Base-by-base conservation (phyloP, 495 filamentous ascomycete genomes). In the Astrocystis sublimbata region DNA sequence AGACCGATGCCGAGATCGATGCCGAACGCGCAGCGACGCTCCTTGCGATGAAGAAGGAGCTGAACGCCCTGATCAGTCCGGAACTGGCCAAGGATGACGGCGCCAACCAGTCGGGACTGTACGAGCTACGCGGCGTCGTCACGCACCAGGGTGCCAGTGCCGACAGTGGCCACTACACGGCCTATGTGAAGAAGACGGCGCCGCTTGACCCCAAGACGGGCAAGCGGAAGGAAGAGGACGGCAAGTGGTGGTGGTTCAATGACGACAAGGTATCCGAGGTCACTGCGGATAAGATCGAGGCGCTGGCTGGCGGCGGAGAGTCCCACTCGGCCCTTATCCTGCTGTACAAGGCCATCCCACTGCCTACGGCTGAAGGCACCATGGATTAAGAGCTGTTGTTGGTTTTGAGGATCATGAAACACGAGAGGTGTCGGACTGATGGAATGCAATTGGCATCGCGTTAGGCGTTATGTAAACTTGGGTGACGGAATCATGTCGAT, bases 161-260 rank as follows among this genome's bases (percentile, higher is more conserved):
- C 33, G 96, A 98, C 73, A 97, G 93, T 64, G 94, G 94, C 7
- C 94, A 98, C 76, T 98, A 98, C 78, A 98, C 96, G 2, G 87
- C 92, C 2, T 98, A 96, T 73, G 90, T 98, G 57, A 98, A 98
- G 81, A 96, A 98, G 79, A 83, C 89, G 49, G 87, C 83, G 15
- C 72, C 76, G 5, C 76, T 87, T 57, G 88, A 92, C 62, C 75
- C 85, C 7, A 82, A 81, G 58, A 86, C 86, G 4, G 88, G 86
- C 61, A 90, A 90, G 79, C 76, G 86, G 65, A 85, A 85, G 59
- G 86, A 88, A 64, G 89, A 93, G 58, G 92, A 96, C 64, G 92
- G 88, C 58, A 97, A 93, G 65, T 98, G 94, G 94, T 98, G 94
- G 92, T 98, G 94, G 92, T 98, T 98, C 82, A 97, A 98, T 71